Evolutionary conservation across 768 basidiomycete genomes (phyloP).

Genomic region (Filobasidium floriforme): DNA sequence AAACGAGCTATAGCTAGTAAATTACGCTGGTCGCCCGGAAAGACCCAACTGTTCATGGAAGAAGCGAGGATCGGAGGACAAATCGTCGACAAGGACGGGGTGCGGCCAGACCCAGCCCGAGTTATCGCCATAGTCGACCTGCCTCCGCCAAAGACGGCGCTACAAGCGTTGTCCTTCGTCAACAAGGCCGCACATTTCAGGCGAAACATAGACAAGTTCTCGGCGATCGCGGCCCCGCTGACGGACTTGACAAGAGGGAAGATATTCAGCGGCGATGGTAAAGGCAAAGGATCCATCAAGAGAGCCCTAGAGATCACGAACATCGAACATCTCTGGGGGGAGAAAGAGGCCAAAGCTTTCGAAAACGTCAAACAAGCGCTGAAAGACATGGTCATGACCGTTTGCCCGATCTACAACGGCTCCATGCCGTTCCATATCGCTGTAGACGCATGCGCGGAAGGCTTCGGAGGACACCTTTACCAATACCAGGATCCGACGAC

Average conservation of each 20-base stretch:
- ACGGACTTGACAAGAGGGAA: neutral
- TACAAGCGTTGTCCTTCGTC: neutral
- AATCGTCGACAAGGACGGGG: neutral
- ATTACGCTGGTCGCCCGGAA: neutral
- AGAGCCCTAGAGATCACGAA: too few relatives aligned
- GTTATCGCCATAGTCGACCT: neutral
- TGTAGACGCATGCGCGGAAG: too few relatives aligned
- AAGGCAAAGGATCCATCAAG: too few relatives aligned
- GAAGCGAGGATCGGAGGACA: neutral
- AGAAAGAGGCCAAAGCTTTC: too few relatives aligned
- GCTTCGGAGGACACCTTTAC: too few relatives aligned
- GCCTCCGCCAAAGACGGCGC: neutral
- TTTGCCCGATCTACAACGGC: too few relatives aligned
- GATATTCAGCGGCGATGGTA: too few relatives aligned
- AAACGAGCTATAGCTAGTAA: neutral
- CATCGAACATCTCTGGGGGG: too few relatives aligned
- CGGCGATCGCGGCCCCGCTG: neutral
- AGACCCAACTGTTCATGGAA: neutral
- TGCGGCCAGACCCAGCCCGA: neutral
- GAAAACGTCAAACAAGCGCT: too few relatives aligned
- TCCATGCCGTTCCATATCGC: too few relatives aligned
- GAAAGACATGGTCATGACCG: too few relatives aligned
- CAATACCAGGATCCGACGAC: too few relatives aligned
- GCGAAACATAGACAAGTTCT: neutral
- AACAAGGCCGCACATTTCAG: neutral